A percentile compares a stretch with the other conserved stretches of the same genome.
Evolutionary conservation across 2,329 filamentous ascomycete species (phyloP).

Genomic region (Colletotrichum caudatum): DNA sequence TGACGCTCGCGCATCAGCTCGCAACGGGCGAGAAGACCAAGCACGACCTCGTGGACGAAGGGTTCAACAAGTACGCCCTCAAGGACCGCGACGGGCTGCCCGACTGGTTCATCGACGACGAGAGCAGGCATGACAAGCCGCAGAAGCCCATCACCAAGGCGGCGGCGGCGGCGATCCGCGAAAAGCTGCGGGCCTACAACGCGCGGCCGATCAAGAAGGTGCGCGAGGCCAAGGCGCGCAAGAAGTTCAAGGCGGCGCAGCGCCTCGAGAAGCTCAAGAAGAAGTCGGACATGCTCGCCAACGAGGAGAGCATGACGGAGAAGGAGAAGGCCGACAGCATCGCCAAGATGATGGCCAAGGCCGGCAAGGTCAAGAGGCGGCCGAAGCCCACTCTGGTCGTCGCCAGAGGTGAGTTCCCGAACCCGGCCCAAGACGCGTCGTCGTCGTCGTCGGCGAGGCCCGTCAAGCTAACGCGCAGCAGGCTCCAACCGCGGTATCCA

Average conservation of each 20-base stretch:
- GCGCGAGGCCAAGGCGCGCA: slow-evolving; percentile 92
- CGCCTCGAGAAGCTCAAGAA: slow-evolving; percentile 94
- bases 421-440: not conserved
- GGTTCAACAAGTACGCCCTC: slow-evolving; percentile 93
- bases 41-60: slow-evolving; percentile 86
- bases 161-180: slow-evolving; percentile 90
- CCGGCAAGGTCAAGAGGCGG: slow-evolving; percentile 87
- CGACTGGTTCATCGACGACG: slow-evolving; percentile 98
- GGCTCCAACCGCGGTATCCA: slow-evolving; percentile 81
- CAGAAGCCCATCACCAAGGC: slow-evolving; percentile 93
- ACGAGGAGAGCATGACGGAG: slow-evolving; percentile 93
- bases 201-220: slow-evolving; percentile 99
- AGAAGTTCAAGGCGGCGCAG: slow-evolving; percentile 96
- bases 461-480: slow-evolving; percentile 24
- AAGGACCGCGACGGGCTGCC: slow-evolving; percentile 92
- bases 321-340: slow-evolving; percentile 94
- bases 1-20: slow-evolving; percentile 94
- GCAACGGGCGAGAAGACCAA: slow-evolving; percentile 86
- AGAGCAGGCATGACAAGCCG: slow-evolving; percentile 82
- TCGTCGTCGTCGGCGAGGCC: not conserved
- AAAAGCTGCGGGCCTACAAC: slow-evolving; percentile 92
- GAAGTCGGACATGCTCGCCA: slow-evolving; percentile 91
- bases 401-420: slow-evolving; percentile 70
- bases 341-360: slow-evolving; percentile 82
- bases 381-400: slow-evolving; percentile 89